Evolutionary conservation across 768 basidiomycete species (phyloP), one percentile per base, ranked within the genome.

Genomic region (Russula lepida): DNA sequence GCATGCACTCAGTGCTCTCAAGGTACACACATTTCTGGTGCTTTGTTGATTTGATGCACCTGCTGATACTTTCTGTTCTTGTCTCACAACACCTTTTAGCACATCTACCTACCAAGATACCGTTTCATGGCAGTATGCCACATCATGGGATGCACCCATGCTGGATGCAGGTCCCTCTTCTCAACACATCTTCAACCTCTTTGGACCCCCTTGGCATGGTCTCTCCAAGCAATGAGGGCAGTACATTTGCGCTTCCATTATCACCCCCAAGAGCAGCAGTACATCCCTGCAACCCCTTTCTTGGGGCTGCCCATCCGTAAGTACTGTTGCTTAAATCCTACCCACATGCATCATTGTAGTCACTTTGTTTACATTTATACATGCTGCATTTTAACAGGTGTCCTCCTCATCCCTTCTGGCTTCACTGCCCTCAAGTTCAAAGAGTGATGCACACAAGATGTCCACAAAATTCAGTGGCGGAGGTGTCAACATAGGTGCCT

Each of bases 41-140:
- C 35, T 13, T 4, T 3, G 21, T 27, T 27, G 17, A 8, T 17
- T 37, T 17, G 9, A 43, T 17, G 7, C n/a, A 28, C 35, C 35
- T n/a, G 13, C 17, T 41, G n/a, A 39, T 19, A 11, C 13, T n/a
- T 41, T 17, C 41, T 8, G 27, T 52, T 23, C 35, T 2, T n/a
- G 17, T 56, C 52, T 39, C 39, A 28, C 11, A n/a, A 21, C 33
- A 1, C 25, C n/a, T 2, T 28, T 54, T 47, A 60, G 59, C 23
- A 9, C 59, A 33, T 48, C 53, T 2, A 23, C 59, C 19, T 60
- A 60, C 15, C 59, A 55, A 33, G 59, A 60, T 25, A 8, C 53
- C 17, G 39, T 60, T 43, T 7, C 53, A 15, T 60, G 59, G 59
- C 54, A 30, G 7, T 60, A 60, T 32, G 11, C 52, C 23, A 1